These are phyloP conservation scores for Bothriochloa decipiens DNA, from an alignment of 176 grass and related monocot species.

Conservation along the genomic window DNA sequence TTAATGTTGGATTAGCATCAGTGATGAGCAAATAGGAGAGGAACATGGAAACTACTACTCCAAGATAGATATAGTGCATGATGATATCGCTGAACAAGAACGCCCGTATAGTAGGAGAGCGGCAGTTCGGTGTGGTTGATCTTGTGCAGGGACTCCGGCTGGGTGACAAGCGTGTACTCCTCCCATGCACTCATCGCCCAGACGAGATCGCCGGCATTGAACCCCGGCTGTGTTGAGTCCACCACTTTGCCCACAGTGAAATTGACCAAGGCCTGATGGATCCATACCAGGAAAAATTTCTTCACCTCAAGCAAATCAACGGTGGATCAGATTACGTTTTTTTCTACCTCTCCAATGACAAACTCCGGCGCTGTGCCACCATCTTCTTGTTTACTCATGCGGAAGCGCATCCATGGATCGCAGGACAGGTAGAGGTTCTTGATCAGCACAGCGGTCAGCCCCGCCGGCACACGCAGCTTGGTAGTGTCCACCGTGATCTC, in stretches of 20 bases:
- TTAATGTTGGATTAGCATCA: no score
- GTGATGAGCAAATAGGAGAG: background rate
- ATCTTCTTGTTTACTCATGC: constrained; percentile 13
- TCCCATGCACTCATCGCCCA: constrained; percentile 44
- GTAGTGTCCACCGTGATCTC: constrained; percentile 1
- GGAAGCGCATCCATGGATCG: constrained; percentile 52
- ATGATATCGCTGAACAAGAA: constrained; percentile 23
- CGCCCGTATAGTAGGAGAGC: constrained; percentile 45
- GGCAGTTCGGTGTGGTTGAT: constrained; percentile 39
- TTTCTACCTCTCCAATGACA: constrained; percentile 11
- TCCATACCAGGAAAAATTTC: background rate
- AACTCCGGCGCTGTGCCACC: background rate
- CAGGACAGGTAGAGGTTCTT: constrained; percentile 65
- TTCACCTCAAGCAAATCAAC: background rate
- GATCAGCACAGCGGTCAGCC: constrained; percentile 22
- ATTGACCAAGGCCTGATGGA: background rate
- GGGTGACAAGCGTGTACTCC: constrained; percentile 44
- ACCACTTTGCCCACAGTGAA: constrained; percentile 17
- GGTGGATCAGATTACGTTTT: background rate
- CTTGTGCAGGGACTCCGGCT: background rate
- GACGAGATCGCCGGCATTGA: constrained; percentile 33
- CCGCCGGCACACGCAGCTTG: background rate
- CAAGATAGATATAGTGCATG: no score
- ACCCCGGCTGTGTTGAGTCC: constrained; percentile 36
- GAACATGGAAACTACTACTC: no score